Base-by-base conservation (phyloP, 176 grass and related monocot species). In the Rhynchospora breviuscula region DNA sequence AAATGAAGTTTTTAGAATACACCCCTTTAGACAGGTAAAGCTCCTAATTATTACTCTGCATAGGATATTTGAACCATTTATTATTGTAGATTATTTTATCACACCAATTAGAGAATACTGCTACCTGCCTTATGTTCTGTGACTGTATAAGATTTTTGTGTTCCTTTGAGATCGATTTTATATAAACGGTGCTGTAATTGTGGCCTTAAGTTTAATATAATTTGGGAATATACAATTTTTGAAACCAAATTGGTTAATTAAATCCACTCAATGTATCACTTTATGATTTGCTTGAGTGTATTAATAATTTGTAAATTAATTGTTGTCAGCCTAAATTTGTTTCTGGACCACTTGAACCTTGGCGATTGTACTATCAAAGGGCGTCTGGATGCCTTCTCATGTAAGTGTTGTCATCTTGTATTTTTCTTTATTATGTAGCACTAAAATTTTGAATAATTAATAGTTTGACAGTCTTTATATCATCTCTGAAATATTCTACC, bases 1-100 rank as follows among this genome's bases (percentile, higher is more conserved):
- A 51, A 70, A 95, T 99, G 96, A 99, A 99, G 89, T 93, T 99
- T 95, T 88, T 95, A 86, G 96, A 95, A 92, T 93, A 93, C 89
- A 89, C 91, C 78, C 96, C 93, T 51, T 93, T 95, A 78, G 91
- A 95, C 85, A 79, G 89, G 96, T 99, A 81, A 81, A 43, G 63
- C 15, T 56, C 29, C 10, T 47, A 75, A 75, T 23, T 21, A 29
- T 19, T 26, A 53, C 71, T 43, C 10, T 66, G 48, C 73, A 22
- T 74, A 45, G 19, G 44, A 73, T 49, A 73, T 73, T 40, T 51
- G 18, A 21, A 21, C 18, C 18, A 11, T 40, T 48, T 10, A 11
- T 65, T 65, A 10, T 1, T 12, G 3, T 65, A 31, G 11, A 29
- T 65, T 65, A 3, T 65, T 29, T 65, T 14, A 52, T 11, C 11